Evolutionary conservation across 768 basidiomycete genomes (phyloP), one percentile per base, ranked within the genome.

Genomic region (Amanita rubescens): DNA sequence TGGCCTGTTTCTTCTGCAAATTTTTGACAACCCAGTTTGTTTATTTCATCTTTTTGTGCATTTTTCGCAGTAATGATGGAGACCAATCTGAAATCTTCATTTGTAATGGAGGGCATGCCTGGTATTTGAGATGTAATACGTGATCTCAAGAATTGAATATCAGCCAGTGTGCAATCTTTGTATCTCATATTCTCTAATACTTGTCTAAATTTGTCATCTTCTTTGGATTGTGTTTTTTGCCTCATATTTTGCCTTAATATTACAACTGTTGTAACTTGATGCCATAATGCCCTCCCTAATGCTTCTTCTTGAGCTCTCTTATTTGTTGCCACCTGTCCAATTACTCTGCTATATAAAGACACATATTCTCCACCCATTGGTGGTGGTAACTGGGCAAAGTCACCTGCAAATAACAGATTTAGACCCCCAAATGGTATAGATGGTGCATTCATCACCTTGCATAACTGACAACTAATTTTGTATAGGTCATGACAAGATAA

Each of bases 311-410:
- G 65, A 1, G 44, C 27, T 12, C 24, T n/a, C 0, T 44, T 15
- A 34, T 43, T 51, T 2, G 52, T 57, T 32, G 51, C 7, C 34
- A 35, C 15, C 11, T 33, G 4, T 5, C 58, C 51, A 35, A 59
- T 44, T 4, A 17, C 24, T 24, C 55, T 15, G 27, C 56, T 58
- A 41, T 59, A 63, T 15, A 63, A 55, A 11, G 61, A 54, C 39
- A 59, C 37, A 57, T 37, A 0, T 34, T 62, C 61, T 5, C 57
- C 55, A 24, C 61, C 62, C 3, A 58, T 55, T 3, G 62, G 55
- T 24, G 63, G 63, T 14, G 63, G 60, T 1, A 66, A 54, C 45
- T 67, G 65, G 5, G 70, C 72, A 63, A 75, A 74, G 48, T 75
- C 70, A 5, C 72, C 71, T 22, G 67, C 62, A 53, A 74, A 62